These are phyloP conservation scores for Tolypocladium ophioglossoides DNA, from an alignment of 2,329 filamentous ascomycete species.

Conservation along the genomic window DNA sequence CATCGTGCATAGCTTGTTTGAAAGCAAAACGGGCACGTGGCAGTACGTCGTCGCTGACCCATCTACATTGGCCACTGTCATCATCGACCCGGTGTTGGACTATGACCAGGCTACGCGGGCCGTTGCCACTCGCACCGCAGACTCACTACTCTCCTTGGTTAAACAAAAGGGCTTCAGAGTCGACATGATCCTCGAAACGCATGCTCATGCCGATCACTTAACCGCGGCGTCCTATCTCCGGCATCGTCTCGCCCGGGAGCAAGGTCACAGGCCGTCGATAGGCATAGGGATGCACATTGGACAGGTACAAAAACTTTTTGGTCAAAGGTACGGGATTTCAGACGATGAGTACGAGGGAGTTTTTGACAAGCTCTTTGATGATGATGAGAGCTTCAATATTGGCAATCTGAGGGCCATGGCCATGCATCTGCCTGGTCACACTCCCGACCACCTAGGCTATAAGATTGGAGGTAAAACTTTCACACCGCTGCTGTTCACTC, in stretches of 20 bases:
- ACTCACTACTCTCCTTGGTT: slow-evolving; percentile 35
- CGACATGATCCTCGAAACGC: slow-evolving; percentile 48
- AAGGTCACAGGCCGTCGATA: slow-evolving; percentile 29
- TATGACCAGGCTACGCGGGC: slow-evolving; percentile 31
- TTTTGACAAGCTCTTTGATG: slow-evolving; percentile 43
- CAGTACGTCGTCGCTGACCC: slow-evolving; percentile 51
- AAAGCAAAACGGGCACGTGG: slow-evolving; percentile 38
- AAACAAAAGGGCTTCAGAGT: slow-evolving; percentile 34
- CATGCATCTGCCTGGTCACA: slow-evolving; percentile 49
- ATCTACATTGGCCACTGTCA: slow-evolving; percentile 32
- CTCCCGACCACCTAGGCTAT: slow-evolving; percentile 51
- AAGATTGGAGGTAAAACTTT: slow-evolving; percentile 32
- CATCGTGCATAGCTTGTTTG: slow-evolving; percentile 26
- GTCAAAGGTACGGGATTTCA: slow-evolving; percentile 33
- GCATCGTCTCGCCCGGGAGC: slow-evolving; percentile 21
- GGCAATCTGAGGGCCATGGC: slow-evolving; percentile 33
- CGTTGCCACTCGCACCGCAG: slow-evolving; percentile 41
- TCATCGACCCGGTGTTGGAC: slow-evolving; percentile 54
- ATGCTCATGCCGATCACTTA: slow-evolving; percentile 50
- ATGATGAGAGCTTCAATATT: slow-evolving; percentile 41
- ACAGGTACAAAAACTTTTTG: slow-evolving; percentile 40
- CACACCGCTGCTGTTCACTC: neutral
- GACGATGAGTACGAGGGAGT: slow-evolving; percentile 29
- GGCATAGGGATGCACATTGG: slow-evolving; percentile 45
- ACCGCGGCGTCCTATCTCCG: slow-evolving; percentile 50